Evolutionary conservation across 352 stramenopile genomes (phyloP).

Genomic region (Pythium phragmiticola): DNA sequence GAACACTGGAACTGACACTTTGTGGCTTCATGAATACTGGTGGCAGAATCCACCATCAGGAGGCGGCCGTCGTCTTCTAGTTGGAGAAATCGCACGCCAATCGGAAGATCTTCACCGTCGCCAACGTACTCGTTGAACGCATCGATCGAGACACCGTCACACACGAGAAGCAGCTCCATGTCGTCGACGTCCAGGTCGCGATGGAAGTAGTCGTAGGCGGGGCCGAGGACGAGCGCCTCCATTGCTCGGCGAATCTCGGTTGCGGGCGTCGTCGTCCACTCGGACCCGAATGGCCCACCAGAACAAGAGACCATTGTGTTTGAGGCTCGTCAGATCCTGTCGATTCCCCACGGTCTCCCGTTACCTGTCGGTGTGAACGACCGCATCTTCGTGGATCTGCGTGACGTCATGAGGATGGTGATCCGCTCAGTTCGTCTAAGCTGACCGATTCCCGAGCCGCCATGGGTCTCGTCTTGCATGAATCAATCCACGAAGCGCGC

Average conservation of each 20-base stretch:
- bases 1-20: slow-evolving; percentile 5
- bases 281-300: no score
- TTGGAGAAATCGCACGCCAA: slow-evolving; percentile 25
- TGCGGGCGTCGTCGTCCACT: slow-evolving; percentile 6
- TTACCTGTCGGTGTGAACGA: no score
- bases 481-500: background rate
- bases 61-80: slow-evolving; percentile 24
- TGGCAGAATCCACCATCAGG: slow-evolving; percentile 17
- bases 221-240: background rate
- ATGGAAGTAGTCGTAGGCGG: background rate
- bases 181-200: slow-evolving; percentile 16
- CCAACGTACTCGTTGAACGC: slow-evolving; percentile 30
- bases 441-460: no score
- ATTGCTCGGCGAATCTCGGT: slow-evolving; percentile 11
- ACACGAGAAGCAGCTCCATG: slow-evolving; percentile 28
- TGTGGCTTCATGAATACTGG: slow-evolving; percentile 24
- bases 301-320: no score
- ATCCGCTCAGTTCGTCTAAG: no score
- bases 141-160: slow-evolving; percentile 26
- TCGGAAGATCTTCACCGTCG: slow-evolving; percentile 20
- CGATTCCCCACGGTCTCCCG: no score
- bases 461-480: no score
- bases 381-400: no score
- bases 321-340: no score
- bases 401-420: no score